Conservation (phyloP, 83 land plant genomes). For the Thuja plicata region DNA sequence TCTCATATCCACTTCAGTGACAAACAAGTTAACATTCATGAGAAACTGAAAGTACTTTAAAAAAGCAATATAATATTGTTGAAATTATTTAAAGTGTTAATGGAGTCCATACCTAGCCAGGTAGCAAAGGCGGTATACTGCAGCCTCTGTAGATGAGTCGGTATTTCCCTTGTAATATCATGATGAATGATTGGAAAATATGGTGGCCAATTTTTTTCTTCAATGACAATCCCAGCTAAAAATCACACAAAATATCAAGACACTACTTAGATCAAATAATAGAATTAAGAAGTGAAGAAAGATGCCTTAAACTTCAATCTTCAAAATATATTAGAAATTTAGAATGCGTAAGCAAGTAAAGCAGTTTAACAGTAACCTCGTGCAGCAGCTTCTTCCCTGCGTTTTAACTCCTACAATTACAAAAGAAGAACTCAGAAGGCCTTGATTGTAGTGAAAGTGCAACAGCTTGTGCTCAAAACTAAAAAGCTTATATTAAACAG, state of each 20-base stretch:
- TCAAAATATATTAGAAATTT: not conserved
- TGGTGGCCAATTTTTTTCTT: conserved; percentile 95
- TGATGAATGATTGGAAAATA: conserved; percentile 92
- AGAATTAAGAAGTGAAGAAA: not conserved
- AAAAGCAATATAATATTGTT: not conserved
- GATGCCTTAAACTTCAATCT: not conserved
- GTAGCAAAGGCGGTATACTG: conserved; percentile 92
- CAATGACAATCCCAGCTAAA: conserved; percentile 93
- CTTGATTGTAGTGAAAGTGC: not conserved
- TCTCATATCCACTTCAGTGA: not conserved
- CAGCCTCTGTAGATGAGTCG: conserved; percentile 73
- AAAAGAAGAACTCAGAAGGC: not conserved
- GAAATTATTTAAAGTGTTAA: not conserved
- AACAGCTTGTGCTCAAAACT: not conserved
- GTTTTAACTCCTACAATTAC: conserved; percentile 64
- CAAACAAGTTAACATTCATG: not conserved
- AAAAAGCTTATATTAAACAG: not conserved
- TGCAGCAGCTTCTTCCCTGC: conserved; percentile 93
- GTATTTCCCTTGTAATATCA: conserved; percentile 93
- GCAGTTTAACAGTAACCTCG: conserved; percentile 34
- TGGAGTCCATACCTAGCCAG: conserved; percentile 62
- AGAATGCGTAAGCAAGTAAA: not conserved
- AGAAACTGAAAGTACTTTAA: not conserved
- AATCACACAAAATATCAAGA: conserved; percentile 13
- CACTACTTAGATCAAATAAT: not conserved